phyloP scores from a whole-genome alignment of 2,329 filamentous ascomycete species.

The Aschersonia sp. region DNA sequence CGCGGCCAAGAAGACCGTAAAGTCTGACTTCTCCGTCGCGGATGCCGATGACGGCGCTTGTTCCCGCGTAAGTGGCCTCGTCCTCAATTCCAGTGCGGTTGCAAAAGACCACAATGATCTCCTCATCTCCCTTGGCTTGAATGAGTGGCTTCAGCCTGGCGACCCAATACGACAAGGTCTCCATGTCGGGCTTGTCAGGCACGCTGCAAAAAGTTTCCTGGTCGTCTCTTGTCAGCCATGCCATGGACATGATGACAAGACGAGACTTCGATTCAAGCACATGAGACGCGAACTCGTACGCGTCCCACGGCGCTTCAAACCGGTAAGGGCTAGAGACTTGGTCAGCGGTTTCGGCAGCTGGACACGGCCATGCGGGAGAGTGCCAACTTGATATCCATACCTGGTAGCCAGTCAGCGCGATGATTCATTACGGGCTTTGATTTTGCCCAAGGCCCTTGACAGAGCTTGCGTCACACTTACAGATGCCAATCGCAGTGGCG shows the following conservation, averaged over 20 bases:
- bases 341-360: neutral
- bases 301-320: slow-evolving; percentile 22
- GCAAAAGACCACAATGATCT: slow-evolving; percentile 54
- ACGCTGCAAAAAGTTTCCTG: slow-evolving; percentile 27
- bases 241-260: slow-evolving; percentile 60
- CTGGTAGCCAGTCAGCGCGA: neutral
- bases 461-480: slow-evolving; percentile 2
- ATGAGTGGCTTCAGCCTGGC: slow-evolving; percentile 53
- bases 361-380: neutral
- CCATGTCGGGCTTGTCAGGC: slow-evolving; percentile 50
- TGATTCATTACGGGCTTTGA: neutral
- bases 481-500: slow-evolving; percentile 42
- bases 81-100: slow-evolving; percentile 57
- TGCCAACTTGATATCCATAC: slow-evolving; percentile 46
- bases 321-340: slow-evolving; percentile 16
- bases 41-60: slow-evolving; percentile 56
- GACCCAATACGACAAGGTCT: slow-evolving; percentile 64
- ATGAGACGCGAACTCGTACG: slow-evolving; percentile 35
- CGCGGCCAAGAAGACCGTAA: slow-evolving; percentile 57
- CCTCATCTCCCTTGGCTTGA: slow-evolving; percentile 31
- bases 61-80: slow-evolving; percentile 56
- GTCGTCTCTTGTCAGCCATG: slow-evolving; percentile 53
- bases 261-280: slow-evolving; percentile 40
- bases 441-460: neutral
- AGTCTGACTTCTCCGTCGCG: slow-evolving; percentile 49